Conservation (phyloP, 1,284 basidiomycete genomes). For the Nidula niveotomentosa region DNA sequence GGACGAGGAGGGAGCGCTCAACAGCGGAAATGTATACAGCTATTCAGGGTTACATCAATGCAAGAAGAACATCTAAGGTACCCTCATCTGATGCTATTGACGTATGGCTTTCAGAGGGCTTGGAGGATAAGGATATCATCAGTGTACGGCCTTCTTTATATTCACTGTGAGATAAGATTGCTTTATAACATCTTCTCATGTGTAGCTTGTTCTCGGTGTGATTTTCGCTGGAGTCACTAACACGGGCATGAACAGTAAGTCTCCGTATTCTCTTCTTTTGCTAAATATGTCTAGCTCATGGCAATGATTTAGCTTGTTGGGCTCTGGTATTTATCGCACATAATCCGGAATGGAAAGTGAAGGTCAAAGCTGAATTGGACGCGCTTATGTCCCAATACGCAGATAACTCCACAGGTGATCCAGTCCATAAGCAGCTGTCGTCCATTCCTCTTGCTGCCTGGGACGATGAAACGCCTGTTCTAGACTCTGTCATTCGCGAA, state of each 20-base stretch:
- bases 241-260: conserved; percentile 29
- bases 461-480: conserved; percentile 30
- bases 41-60: conserved; percentile 24
- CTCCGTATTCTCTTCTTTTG: background rate
- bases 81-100: conserved; percentile 30
- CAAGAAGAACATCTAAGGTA: conserved; percentile 19
- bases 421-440: conserved; percentile 25
- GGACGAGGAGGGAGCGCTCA: conserved; percentile 24
- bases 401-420: conserved; percentile 13
- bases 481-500: conserved; percentile 32
- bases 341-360: conserved; percentile 23
- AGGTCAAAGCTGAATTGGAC: conserved; percentile 22
- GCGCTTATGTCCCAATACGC: conserved; percentile 21
- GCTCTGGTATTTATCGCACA: background rate
- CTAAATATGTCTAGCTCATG: background rate
- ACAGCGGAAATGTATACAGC: conserved; percentile 25
- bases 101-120: conserved; percentile 17
- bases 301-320: background rate
- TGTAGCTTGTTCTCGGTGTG: conserved; percentile 25
- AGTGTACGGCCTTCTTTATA: conserved; percentile 13
- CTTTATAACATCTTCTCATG: background rate
- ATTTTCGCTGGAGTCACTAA: conserved; percentile 34
- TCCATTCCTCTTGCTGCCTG: conserved; percentile 29
- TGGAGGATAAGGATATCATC: conserved; percentile 21
- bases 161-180: background rate